Evolutionary conservation across 495 filamentous ascomycete genomes (phyloP).

Genomic region (Penicillium salamii): DNA sequence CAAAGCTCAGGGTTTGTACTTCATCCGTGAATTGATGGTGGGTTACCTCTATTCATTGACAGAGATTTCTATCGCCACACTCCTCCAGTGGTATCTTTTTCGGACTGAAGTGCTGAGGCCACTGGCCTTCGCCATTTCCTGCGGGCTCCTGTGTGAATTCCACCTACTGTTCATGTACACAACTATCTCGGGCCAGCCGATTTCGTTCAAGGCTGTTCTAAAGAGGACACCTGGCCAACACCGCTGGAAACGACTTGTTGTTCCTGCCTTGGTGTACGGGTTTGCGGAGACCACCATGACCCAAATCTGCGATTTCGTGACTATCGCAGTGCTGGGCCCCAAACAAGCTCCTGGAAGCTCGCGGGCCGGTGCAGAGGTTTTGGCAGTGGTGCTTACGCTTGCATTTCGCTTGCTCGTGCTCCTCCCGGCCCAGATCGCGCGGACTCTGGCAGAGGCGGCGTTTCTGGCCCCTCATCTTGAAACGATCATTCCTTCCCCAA

Average conservation of each 20-base stretch:
- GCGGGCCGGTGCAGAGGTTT: neutral
- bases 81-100: neutral
- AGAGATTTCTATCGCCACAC: neutral
- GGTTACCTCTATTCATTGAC: neutral
- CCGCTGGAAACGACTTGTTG: neutral
- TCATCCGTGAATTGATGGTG: neutral
- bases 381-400: constrained; percentile 1
- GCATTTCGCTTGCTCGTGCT: neutral
- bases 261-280: neutral
- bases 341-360: neutral
- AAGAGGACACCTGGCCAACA: neutral
- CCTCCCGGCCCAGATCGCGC: neutral
- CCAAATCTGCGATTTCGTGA: neutral
- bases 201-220: no score
- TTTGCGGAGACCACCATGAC: neutral
- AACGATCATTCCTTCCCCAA: constrained; percentile 1
- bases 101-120: neutral
- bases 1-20: neutral
- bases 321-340: neutral
- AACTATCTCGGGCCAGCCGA: neutral
- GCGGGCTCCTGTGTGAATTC: neutral
- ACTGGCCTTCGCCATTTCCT: constrained; percentile 2
- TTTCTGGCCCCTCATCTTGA: neutral
- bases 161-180: neutral
- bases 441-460: neutral